Conservation (phyloP, 345 rosid species). For the Syzygium jambos region DNA sequence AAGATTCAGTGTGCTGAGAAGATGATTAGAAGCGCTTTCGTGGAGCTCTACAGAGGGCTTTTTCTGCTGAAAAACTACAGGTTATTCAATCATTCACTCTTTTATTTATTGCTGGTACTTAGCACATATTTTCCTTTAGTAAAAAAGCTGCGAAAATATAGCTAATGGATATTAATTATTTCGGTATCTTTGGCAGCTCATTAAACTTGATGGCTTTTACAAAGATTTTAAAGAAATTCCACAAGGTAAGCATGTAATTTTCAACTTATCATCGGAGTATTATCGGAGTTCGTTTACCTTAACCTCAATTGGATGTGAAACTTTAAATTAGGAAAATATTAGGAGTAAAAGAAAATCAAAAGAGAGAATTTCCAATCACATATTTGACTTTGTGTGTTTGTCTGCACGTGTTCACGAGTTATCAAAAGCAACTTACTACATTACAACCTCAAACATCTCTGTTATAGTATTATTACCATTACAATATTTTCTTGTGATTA, state of each 20-base stretch:
- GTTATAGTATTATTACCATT: not conserved
- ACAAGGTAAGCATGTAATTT: slow-evolving; percentile 46
- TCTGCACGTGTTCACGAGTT: not conserved
- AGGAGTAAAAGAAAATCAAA: not conserved
- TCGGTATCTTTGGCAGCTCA: slow-evolving; percentile 36
- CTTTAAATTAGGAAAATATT: not conserved
- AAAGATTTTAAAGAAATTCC: slow-evolving; percentile 90
- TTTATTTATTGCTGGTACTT: not conserved
- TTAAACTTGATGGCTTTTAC: slow-evolving; percentile 80
- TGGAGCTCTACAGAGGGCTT: slow-evolving; percentile 83
- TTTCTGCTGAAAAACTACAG: slow-evolving; percentile 69
- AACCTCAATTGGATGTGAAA: not conserved
- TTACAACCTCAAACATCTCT: not conserved
- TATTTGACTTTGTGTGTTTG: not conserved
- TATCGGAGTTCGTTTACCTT: not conserved
- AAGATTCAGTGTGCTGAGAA: slow-evolving; percentile 86
- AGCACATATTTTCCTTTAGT: not conserved
- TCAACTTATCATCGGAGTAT: not conserved
- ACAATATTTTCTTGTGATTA: not conserved
- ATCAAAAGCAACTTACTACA: not conserved
- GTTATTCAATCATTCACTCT: slow-evolving; percentile 7
- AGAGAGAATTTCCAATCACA: not conserved
- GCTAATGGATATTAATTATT: not conserved
- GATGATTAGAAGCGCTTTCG: slow-evolving; percentile 77
- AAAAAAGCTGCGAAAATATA: not conserved